Base-by-base conservation (phyloP, 2,329 filamentous ascomycete species). In the Fusarium irregulare region DNA sequence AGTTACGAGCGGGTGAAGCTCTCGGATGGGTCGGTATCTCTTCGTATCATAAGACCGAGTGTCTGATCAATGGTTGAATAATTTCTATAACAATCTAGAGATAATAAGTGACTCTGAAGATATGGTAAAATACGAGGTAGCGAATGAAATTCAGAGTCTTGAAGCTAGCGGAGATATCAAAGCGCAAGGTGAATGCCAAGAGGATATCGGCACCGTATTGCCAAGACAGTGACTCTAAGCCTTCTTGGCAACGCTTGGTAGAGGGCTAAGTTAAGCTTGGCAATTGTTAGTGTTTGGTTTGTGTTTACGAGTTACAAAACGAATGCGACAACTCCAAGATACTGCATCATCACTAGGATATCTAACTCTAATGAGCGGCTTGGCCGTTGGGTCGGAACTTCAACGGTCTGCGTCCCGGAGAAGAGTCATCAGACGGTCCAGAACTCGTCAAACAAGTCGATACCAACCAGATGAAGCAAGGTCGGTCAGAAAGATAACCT, bases 391-490 rank as follows among this genome's bases (percentile, higher is more conserved):
- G 40, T 30, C 32, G 18, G 21, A 37, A 59, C 45, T 10, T 23
- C 45, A 59, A 64, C 27, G 30, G 40, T 46, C 61, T 32, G 23
- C 16, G 9, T 23, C 23, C 21, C 18, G 14, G 23, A 46, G 21
- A 41, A 40, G 46, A 62, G 56, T 61, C 40, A 61, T 37, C 44
- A 25, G 12, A 9, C 12, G 18, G 60, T 20, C 28, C 42, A 45
- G 46, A 63, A 37, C 23, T 23, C n/a, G 18, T 32, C 57, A 48
- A 25, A 12, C 18, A 21, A 23, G n/a, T 25, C 25, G 37, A 40
- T 18, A 44, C 30, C 46, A 61, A 45, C 58, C 37, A 30, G 37
- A 60, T 50, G 30, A 23, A 48, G 28, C 16, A 51, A 48, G 28
- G 34, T n/a, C 25, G 27, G 41, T 50, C 20, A 56, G 25, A 41